A percentile compares a stretch with the other conserved stretches of the same genome.
Evolutionary conservation across 805 yeast species (phyloP).

Genomic region (Yarrowia porcina): DNA sequence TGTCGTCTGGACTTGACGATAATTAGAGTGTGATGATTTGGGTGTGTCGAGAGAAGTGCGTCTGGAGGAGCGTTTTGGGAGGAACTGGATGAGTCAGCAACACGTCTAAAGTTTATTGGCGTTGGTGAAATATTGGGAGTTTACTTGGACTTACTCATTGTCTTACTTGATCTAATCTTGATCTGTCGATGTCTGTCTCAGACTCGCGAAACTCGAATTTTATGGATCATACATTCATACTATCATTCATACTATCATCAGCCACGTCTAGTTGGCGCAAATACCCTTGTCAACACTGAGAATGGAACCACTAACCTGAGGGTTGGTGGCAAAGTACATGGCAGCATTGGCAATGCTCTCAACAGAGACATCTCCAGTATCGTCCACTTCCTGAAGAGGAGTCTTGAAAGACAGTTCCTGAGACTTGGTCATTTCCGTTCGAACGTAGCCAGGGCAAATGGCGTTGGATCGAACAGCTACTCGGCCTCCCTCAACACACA

Average conservation of each 20-base stretch:
- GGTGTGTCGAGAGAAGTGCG: neutral
- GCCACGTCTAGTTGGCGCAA: neutral
- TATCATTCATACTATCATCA: neutral
- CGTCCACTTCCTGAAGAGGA: slow-evolving; percentile 26
- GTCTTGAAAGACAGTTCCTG: slow-evolving; percentile 20
- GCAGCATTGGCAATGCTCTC: slow-evolving; percentile 32
- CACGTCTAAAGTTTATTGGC: neutral
- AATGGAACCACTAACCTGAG: slow-evolving; percentile 29
- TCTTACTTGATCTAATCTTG: no score
- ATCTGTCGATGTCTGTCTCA: no score
- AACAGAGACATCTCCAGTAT: slow-evolving; percentile 22
- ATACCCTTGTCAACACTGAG: slow-evolving; percentile 31
- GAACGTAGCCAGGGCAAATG: slow-evolving; percentile 62
- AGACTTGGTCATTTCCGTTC: slow-evolving; percentile 55
- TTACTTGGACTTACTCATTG: neutral
- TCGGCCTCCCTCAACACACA: slow-evolving; percentile 58
- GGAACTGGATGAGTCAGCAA: neutral
- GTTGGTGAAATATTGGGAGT: neutral
- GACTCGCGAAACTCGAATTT: neutral
- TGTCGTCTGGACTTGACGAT: slow-evolving; percentile 7
- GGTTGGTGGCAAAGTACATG: slow-evolving; percentile 28
- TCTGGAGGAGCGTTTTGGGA: neutral
- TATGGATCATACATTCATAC: neutral
- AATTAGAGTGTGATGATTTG: slow-evolving; percentile 16
- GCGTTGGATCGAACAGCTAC: slow-evolving; percentile 58